A percentile compares a stretch with the other conserved stretches of the same genome.
phyloP scores from a whole-genome alignment of 73 alveolate species.

The Blepharisma japonicum region DNA sequence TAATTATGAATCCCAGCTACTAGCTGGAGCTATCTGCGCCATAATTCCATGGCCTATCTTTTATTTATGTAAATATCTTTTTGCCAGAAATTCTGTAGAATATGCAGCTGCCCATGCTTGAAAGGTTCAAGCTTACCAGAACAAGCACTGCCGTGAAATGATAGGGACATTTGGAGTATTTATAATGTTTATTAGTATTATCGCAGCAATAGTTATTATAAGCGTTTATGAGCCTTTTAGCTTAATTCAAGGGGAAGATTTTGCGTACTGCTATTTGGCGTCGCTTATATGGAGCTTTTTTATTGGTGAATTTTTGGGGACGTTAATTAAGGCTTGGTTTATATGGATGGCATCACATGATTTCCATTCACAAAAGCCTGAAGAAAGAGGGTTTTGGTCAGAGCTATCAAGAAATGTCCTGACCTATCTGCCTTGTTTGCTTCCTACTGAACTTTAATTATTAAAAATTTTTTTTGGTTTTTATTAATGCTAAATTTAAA shows the following conservation, averaged over 20 bases:
- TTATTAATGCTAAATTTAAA: no score
- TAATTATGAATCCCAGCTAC: constrained; percentile 17
- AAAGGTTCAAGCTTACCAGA: constrained; percentile 21
- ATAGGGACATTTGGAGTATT: neutral
- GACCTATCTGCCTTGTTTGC: constrained; percentile 7
- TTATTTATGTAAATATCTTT: constrained; percentile 3
- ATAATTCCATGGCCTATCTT: constrained; percentile 18
- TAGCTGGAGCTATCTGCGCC: constrained; percentile 26
- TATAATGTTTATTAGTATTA: neutral
- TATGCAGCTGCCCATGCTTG: neutral
- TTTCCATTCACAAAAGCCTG: neutral
- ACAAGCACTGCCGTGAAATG: constrained; percentile 7
- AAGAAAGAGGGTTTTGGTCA: constrained; percentile 12
- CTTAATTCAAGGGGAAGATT: neutral
- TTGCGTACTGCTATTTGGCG: constrained; percentile 21
- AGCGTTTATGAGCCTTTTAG: constrained; percentile 2
- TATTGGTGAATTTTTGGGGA: constrained; percentile 10
- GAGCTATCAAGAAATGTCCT: neutral
- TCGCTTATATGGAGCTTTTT: neutral
- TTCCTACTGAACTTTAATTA: constrained; percentile 23
- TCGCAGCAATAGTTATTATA: neutral
- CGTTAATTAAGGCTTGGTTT: constrained; percentile 21
- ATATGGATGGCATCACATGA: constrained; percentile 16
- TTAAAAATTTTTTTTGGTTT: neutral
- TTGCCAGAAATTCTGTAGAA: constrained; percentile 13